Evolutionary conservation across 257 asterid species (phyloP).

Genomic region (Nicotiana benthamiana): DNA sequence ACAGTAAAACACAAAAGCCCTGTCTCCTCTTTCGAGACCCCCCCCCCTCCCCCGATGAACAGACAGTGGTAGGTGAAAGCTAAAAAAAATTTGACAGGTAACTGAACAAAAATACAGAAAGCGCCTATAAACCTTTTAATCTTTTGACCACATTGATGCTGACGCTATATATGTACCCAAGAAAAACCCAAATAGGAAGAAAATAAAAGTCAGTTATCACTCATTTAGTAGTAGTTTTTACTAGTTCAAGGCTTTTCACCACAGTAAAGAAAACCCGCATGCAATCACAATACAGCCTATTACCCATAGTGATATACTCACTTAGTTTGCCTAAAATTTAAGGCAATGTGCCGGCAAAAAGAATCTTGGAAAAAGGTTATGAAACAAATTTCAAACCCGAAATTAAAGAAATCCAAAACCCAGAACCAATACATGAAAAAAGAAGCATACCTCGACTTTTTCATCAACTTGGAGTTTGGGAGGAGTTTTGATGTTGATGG

Average conservation of each 20-base stretch:
- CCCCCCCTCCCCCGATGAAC: no score
- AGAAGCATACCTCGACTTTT: not conserved
- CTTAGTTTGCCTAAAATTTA: not conserved
- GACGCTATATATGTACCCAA: not conserved
- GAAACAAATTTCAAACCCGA: not conserved
- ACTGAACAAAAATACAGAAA: not conserved
- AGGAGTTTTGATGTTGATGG: not conserved
- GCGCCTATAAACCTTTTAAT: not conserved
- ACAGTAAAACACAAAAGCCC: not conserved
- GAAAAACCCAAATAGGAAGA: not conserved
- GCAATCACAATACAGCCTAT: not conserved
- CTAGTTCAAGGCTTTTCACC: not conserved
- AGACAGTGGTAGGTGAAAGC: not conserved
- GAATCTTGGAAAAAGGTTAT: not conserved
- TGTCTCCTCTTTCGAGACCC: not conserved
- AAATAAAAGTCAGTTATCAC: not conserved
- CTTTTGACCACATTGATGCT: not conserved
- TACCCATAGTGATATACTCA: not conserved
- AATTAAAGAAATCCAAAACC: not conserved
- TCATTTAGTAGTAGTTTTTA: not conserved
- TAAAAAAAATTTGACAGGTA: not conserved
- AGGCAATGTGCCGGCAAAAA: not conserved
- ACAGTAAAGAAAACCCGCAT: not conserved
- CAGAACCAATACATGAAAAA: not conserved
- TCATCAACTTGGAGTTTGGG: not conserved